phyloP scores from a whole-genome alignment of 495 filamentous ascomycete genomes.

The Pseudoneurospora amorphoporcata region DNA sequence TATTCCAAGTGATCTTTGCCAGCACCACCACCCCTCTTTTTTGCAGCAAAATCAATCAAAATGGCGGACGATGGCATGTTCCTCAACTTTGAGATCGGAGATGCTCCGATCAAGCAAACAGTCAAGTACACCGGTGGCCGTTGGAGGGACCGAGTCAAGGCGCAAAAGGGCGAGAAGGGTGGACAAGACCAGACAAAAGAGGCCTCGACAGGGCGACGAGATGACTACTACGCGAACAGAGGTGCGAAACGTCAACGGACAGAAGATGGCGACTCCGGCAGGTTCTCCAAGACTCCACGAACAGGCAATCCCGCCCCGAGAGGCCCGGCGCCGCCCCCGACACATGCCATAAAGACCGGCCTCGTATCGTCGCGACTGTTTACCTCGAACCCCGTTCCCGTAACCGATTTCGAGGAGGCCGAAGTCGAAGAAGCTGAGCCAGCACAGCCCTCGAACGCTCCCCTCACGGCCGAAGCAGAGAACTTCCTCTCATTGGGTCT shows the following conservation, averaged over 20 bases:
- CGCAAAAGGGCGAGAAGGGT: slow-evolving; percentile 57
- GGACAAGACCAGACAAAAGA: not conserved
- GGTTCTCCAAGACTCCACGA: slow-evolving; percentile 10
- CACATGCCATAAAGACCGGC: slow-evolving; percentile 25
- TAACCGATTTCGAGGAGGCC: slow-evolving; percentile 40
- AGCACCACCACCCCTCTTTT: not conserved
- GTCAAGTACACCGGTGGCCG: slow-evolving; percentile 75
- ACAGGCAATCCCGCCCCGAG: slow-evolving; percentile 11
- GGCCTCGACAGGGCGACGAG: slow-evolving; percentile 3
- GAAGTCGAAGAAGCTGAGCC: slow-evolving; percentile 34
- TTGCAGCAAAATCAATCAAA: not conserved
- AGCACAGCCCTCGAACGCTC: slow-evolving; percentile 86
- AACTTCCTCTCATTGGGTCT: slow-evolving; percentile 78
- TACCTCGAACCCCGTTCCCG: slow-evolving; percentile 68
- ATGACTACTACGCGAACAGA: slow-evolving; percentile 17
- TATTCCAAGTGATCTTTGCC: not conserved
- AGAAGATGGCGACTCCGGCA: slow-evolving; percentile 16
- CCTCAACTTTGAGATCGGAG: slow-evolving; percentile 75
- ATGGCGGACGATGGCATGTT: slow-evolving; percentile 89
- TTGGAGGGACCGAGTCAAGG: slow-evolving; percentile 79
- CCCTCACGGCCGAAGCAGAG: slow-evolving; percentile 67
- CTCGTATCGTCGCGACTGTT: slow-evolving; percentile 80
- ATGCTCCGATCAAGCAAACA: slow-evolving; percentile 46
- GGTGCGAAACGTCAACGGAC: slow-evolving; percentile 32
- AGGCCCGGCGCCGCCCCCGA: slow-evolving; percentile 8